Evolutionary conservation across 2,329 filamentous ascomycete genomes (phyloP).

Genomic region (Tolypocladium cylindrosporum): DNA sequence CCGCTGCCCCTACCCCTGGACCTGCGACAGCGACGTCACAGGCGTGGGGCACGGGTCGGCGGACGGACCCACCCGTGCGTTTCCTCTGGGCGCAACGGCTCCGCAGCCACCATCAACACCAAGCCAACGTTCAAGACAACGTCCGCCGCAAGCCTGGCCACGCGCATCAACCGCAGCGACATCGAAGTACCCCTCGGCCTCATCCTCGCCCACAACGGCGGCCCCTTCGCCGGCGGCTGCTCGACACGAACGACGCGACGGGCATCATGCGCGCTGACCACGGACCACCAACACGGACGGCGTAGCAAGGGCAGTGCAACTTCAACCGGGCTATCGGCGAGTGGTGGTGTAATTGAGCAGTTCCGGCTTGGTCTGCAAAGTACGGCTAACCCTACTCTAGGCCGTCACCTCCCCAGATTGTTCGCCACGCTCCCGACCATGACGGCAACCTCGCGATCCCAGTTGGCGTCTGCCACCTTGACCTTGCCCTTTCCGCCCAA

Average conservation of each 20-base stretch:
- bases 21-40: neutral
- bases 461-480: slow-evolving; percentile 42
- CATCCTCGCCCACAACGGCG: too few species aligned
- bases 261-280: too few species aligned
- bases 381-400: neutral
- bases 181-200: too few species aligned
- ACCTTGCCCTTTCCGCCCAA: slow-evolving; percentile 30
- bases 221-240: too few species aligned
- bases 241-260: too few species aligned
- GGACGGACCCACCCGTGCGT: neutral
- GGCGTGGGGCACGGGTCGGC: neutral
- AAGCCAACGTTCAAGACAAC: neutral
- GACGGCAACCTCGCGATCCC: slow-evolving; percentile 88
- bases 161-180: neutral
- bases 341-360: neutral
- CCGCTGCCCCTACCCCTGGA: neutral
- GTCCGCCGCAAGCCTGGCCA: neutral
- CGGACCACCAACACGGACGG: too few species aligned
- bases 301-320: neutral
- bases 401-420: slow-evolving; percentile 31
- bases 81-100: neutral
- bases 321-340: neutral
- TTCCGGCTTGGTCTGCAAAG: neutral
- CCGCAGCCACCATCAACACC: neutral
- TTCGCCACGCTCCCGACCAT: slow-evolving; percentile 81